phyloP scores from a whole-genome alignment of 2,329 filamentous ascomycete species.

The Penicillium sp. region DNA sequence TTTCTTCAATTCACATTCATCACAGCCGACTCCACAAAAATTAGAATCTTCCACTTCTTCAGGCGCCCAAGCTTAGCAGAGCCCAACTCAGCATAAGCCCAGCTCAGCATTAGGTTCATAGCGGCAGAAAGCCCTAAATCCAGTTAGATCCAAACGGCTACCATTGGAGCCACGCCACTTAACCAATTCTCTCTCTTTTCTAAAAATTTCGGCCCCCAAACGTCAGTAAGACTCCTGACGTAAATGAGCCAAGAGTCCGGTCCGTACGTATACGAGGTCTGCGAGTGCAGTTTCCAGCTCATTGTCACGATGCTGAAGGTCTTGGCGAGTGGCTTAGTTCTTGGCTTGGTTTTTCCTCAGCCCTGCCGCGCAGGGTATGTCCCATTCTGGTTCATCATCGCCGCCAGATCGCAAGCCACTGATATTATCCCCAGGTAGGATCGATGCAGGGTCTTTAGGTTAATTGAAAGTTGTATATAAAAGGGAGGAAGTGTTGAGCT shows the following conservation, averaged over 20 bases:
- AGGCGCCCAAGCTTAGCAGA: too few species aligned
- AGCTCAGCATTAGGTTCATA: neutral
- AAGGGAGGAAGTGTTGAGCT: neutral
- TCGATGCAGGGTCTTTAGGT: conserved; percentile 3
- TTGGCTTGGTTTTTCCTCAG: conserved; percentile 1
- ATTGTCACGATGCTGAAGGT: neutral
- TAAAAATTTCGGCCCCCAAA: neutral
- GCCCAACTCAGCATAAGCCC: too few species aligned
- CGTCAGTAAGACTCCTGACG: neutral
- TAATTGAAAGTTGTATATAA: neutral
- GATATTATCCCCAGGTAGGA: neutral
- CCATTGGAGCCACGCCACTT: neutral
- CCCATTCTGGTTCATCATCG: neutral
- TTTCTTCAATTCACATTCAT: neutral
- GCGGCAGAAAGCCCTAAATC: neutral
- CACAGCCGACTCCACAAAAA: too few species aligned
- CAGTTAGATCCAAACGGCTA: neutral
- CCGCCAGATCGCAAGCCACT: neutral
- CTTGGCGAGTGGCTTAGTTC: conserved; percentile 4
- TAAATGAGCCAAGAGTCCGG: neutral
- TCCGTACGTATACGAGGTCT: neutral
- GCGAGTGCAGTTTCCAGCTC: neutral
- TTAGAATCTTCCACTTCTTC: too few species aligned
- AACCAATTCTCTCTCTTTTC: neutral
- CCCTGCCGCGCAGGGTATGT: neutral